Percentiles rank a stretch among this genome's conserved stretches.
Evolutionary conservation across 768 basidiomycete species (phyloP).

Genomic region (Hydnomerulius pinastri): DNA sequence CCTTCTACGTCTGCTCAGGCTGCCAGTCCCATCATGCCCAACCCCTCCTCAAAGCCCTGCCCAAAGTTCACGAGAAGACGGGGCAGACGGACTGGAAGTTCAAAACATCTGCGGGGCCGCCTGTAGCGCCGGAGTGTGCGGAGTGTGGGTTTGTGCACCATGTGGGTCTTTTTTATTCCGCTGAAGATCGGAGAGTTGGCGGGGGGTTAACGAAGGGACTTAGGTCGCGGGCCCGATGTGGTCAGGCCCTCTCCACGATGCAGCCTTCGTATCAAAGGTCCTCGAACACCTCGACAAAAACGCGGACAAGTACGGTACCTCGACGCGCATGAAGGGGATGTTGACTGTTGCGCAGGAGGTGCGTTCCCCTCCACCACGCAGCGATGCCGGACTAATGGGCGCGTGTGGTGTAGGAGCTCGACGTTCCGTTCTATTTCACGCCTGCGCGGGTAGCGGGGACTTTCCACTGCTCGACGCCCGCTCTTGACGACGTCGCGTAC

Average conservation of each 20-base stretch:
- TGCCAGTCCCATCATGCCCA: constrained; percentile 87
- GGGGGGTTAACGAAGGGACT: not conserved
- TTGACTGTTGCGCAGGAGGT: constrained; percentile 87
- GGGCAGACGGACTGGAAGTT: constrained; percentile 64
- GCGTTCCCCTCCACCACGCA: constrained; percentile 17
- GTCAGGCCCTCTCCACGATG: constrained; percentile 85
- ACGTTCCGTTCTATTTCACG: constrained; percentile 84
- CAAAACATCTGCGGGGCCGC: constrained; percentile 73
- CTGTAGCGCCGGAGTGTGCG: constrained; percentile 66
- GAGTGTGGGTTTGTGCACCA: constrained; percentile 82
- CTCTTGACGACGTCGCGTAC: constrained; percentile 74
- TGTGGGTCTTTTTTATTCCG: constrained; percentile 44
- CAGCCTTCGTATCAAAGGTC: constrained; percentile 71
- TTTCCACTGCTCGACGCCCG: constrained; percentile 81
- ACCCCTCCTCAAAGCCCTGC: constrained; percentile 74
- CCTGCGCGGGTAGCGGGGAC: constrained; percentile 75
- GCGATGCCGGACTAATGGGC: not conserved
- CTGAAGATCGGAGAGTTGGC: not conserved
- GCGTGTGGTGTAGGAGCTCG: constrained; percentile 58
- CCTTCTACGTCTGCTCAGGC: constrained; percentile 79
- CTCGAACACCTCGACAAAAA: constrained; percentile 70
- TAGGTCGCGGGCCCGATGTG: constrained; percentile 97
- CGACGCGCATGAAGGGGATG: constrained; percentile 92
- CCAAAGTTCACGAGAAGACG: constrained; percentile 55
- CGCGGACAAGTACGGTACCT: constrained; percentile 71